phyloP scores from a whole-genome alignment of 2,329 filamentous ascomycete genomes.

The Drechslerella dactyloides region DNA sequence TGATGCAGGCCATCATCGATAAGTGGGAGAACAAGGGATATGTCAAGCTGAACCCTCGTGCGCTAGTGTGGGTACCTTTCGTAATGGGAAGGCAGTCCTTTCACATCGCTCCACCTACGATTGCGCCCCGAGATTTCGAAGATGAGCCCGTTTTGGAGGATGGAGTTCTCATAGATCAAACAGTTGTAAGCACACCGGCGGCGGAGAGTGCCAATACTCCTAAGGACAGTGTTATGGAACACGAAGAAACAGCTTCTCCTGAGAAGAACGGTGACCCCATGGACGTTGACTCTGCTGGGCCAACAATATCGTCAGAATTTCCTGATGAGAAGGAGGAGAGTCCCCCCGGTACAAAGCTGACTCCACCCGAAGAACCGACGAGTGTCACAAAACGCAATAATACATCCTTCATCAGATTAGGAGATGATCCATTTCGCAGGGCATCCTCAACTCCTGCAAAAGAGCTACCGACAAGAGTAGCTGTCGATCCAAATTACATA shows the following conservation, averaged over 20 bases:
- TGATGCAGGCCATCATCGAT: slow-evolving; percentile 83
- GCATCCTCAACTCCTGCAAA: slow-evolving; percentile 43
- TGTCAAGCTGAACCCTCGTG: slow-evolving; percentile 78
- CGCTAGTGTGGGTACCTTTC: slow-evolving; percentile 93
- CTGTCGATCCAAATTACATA: slow-evolving; percentile 46
- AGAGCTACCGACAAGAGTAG: slow-evolving; percentile 40
- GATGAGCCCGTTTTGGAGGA: slow-evolving; percentile 63
- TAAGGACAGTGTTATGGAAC: slow-evolving; percentile 40
- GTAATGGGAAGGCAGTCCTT: slow-evolving; percentile 76
- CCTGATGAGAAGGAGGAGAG: slow-evolving; percentile 25
- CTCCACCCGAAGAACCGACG: slow-evolving; percentile 36
- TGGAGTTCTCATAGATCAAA: slow-evolving; percentile 60
- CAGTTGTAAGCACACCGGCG: slow-evolving; percentile 57
- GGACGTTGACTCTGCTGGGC: slow-evolving; percentile 43
- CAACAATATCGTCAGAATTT: slow-evolving; percentile 7
- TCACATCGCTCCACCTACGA: slow-evolving; percentile 81
- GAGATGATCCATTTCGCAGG: slow-evolving; percentile 41
- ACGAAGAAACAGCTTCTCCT: slow-evolving; percentile 32
- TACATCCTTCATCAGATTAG: slow-evolving; percentile 45
- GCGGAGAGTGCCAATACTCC: slow-evolving; percentile 45
- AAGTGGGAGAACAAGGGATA: slow-evolving; percentile 91
- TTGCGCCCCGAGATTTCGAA: slow-evolving; percentile 74
- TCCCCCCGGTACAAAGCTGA: slow-evolving; percentile 28
- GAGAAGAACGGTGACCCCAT: slow-evolving; percentile 41
- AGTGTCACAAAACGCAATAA: slow-evolving; percentile 20